These are phyloP conservation scores for Barnettozyma sp. DNA, from an alignment of 805 yeast species.

Conservation along the genomic window DNA sequence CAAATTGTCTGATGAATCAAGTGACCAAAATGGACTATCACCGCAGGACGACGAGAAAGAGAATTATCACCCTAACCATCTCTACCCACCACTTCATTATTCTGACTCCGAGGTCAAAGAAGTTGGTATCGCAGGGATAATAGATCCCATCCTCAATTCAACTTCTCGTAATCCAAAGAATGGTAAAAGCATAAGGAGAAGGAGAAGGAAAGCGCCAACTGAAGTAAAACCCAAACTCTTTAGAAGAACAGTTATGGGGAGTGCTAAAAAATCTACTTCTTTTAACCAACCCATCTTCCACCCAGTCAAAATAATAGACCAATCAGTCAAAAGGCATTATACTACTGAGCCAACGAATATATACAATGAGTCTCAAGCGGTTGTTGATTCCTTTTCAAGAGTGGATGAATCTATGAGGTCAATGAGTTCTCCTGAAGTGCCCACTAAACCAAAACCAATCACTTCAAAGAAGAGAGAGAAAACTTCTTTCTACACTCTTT, in stretches of 20 bases:
- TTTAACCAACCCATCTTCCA: background rate
- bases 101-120: background rate
- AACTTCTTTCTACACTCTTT: constrained; percentile 4
- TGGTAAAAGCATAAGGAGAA: background rate
- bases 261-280: background rate
- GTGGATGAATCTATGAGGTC: too few relatives aligned
- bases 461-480: background rate
- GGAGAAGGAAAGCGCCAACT: background rate
- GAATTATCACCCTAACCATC: too few relatives aligned
- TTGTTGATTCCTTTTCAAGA: too few relatives aligned
- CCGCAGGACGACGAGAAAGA: too few relatives aligned
- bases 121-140: background rate
- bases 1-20: too few relatives aligned
- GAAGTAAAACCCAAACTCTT: background rate
- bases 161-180: background rate
- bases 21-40: too few relatives aligned
- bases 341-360: too few relatives aligned
- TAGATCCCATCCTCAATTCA: background rate
- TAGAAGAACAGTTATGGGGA: background rate
- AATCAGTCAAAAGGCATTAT: too few relatives aligned
- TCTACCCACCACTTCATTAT: background rate
- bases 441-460: background rate
- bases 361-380: too few relatives aligned
- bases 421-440: too few relatives aligned
- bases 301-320: background rate